Evolutionary conservation across 257 asterid species (phyloP).

Genomic region (Ligustrum vulgare): DNA sequence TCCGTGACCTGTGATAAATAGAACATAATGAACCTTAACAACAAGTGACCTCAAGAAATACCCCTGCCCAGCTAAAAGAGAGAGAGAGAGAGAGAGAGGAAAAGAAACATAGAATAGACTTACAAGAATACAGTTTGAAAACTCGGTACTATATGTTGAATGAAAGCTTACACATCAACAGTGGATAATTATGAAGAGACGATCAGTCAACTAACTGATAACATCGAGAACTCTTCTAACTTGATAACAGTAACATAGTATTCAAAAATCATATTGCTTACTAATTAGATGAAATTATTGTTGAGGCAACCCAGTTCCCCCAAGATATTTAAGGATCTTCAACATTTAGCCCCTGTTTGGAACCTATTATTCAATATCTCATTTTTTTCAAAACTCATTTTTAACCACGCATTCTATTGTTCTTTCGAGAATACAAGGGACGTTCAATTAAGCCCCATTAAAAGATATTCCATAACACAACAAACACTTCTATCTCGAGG

Average conservation of each 20-base stretch:
- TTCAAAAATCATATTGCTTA: neutral
- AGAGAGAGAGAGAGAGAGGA: no score
- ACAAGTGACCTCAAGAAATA: conserved; percentile 14
- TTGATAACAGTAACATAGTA: neutral
- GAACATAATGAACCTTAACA: conserved; percentile 20
- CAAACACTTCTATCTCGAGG: neutral
- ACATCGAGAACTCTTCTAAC: neutral
- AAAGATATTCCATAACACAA: neutral
- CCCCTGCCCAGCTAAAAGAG: neutral
- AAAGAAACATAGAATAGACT: neutral
- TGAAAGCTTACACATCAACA: neutral
- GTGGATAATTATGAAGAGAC: neutral
- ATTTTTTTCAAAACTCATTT: no score
- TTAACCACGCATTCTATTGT: neutral
- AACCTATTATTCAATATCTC: no score
- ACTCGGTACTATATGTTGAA: neutral
- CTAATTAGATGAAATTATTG: no score
- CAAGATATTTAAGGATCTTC: no score
- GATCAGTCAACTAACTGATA: neutral
- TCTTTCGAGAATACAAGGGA: neutral
- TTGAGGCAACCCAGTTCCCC: no score
- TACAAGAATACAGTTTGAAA: neutral
- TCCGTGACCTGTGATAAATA: conserved; percentile 61
- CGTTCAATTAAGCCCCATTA: neutral
- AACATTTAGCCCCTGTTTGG: no score